A percentile compares a stretch with the other conserved stretches of the same genome.
These are phyloP conservation scores for Cavenderia fasciculata DNA, from an alignment of 78 protist species.

Conservation along the genomic window DNA sequence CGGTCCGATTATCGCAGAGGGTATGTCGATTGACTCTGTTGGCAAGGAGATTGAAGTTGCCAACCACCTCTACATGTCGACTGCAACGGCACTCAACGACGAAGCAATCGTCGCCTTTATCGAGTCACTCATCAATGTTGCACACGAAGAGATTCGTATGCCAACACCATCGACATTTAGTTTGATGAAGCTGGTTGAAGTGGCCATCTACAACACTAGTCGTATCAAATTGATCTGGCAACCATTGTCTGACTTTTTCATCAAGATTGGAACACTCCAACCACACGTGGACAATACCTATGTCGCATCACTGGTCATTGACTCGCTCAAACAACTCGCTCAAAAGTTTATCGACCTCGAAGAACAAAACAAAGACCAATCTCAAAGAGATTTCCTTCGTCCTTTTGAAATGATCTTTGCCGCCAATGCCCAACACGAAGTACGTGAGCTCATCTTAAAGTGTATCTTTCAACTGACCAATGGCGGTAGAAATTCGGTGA, in stretches of 20 bases:
- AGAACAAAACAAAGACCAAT: constrained; percentile 91
- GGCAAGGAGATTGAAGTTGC: constrained; percentile 59
- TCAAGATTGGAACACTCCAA: constrained; percentile 17
- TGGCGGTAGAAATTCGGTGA: constrained; percentile 62
- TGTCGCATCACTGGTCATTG: constrained; percentile 87
- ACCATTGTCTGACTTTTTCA: constrained; percentile 43
- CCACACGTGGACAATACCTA: constrained; percentile 72
- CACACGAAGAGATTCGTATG: constrained; percentile 86
- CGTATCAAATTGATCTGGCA: constrained; percentile 97
- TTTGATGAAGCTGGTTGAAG: constrained; percentile 95
- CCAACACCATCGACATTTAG: constrained; percentile 90
- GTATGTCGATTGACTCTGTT: constrained; percentile 41
- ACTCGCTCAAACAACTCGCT: constrained; percentile 96
- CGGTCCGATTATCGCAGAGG: constrained; percentile 54
- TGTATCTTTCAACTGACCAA: constrained; percentile 73
- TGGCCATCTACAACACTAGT: constrained; percentile 93
- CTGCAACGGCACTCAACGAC: constrained; percentile 13
- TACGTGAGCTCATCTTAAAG: constrained; percentile 58
- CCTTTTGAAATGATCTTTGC: constrained; percentile 94
- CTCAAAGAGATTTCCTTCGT: constrained; percentile 96
- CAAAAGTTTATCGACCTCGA: constrained; percentile 94
- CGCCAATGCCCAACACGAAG: constrained; percentile 36
- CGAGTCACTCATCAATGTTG: constrained; percentile 83
- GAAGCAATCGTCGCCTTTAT: constrained; percentile 93
- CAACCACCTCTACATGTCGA: constrained; percentile 51